Evolutionary conservation across 257 asterid species (phyloP).

Genomic region (Nicotiana noctiflora): DNA sequence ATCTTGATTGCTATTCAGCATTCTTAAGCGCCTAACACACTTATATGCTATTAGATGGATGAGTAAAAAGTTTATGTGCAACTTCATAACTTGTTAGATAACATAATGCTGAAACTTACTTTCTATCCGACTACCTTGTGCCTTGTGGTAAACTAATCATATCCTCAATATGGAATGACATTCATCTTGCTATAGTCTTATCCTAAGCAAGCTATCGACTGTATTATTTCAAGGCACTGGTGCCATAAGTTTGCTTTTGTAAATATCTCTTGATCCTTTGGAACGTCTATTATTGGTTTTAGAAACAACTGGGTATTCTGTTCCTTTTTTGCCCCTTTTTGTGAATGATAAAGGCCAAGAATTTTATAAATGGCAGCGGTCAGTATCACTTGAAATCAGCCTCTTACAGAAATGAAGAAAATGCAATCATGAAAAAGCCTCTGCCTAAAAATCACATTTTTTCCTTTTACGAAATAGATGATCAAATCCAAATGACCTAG

Average conservation of each 20-base stretch:
- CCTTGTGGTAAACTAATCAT: neutral
- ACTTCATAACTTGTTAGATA: neutral
- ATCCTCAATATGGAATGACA: neutral
- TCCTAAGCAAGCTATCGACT: neutral
- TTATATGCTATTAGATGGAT: neutral
- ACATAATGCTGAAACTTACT: neutral
- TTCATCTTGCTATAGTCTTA: neutral
- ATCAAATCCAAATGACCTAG: neutral
- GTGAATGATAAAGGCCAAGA: neutral
- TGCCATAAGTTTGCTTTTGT: neutral
- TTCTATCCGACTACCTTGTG: neutral
- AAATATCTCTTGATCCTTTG: neutral
- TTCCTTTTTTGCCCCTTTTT: no score
- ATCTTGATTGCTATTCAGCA: neutral
- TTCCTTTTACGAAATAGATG: neutral
- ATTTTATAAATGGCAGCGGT: neutral
- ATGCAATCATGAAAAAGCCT: neutral
- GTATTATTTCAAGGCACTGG: neutral
- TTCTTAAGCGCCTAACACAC: neutral
- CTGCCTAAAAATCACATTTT: neutral
- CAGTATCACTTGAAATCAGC: neutral
- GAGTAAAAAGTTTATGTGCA: neutral
- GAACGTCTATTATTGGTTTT: neutral
- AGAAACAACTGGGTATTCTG: neutral
- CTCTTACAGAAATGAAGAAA: neutral